Conservation (phyloP, 768 basidiomycete species). For the Serendipita indica region DNA sequence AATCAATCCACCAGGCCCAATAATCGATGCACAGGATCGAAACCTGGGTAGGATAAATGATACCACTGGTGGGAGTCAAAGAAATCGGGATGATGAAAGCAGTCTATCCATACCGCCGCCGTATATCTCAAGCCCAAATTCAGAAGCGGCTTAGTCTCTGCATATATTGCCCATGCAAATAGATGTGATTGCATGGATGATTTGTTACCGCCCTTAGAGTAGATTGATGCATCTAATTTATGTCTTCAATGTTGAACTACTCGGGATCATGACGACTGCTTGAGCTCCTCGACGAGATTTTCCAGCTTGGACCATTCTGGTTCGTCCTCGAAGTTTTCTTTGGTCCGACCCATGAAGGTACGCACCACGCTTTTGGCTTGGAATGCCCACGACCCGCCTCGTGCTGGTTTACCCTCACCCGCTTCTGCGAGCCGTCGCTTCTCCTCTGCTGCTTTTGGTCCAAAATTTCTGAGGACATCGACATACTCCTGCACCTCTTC, state of each 20-base stretch:
- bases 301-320: slow-evolving; percentile 62
- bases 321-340: slow-evolving; percentile 72
- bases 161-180: not conserved
- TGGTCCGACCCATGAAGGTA: slow-evolving; percentile 77
- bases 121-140: not conserved
- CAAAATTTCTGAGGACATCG: slow-evolving; percentile 69
- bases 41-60: no score
- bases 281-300: slow-evolving; percentile 51
- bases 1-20: no score
- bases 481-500: slow-evolving; percentile 72
- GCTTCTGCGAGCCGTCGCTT: slow-evolving; percentile 1
- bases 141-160: not conserved
- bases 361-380: slow-evolving; percentile 78
- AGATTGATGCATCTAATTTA: not conserved
- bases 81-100: not conserved
- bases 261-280: slow-evolving; percentile 26
- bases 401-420: slow-evolving; percentile 27
- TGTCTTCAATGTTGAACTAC: no score
- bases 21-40: no score
- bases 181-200: not conserved
- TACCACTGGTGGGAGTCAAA: no score
- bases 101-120: not conserved
- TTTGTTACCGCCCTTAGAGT: not conserved
- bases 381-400: slow-evolving; percentile 48
- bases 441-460: slow-evolving; percentile 38